Evolutionary conservation across 805 yeast genomes (phyloP).

Genomic region (Candida railenensis): DNA sequence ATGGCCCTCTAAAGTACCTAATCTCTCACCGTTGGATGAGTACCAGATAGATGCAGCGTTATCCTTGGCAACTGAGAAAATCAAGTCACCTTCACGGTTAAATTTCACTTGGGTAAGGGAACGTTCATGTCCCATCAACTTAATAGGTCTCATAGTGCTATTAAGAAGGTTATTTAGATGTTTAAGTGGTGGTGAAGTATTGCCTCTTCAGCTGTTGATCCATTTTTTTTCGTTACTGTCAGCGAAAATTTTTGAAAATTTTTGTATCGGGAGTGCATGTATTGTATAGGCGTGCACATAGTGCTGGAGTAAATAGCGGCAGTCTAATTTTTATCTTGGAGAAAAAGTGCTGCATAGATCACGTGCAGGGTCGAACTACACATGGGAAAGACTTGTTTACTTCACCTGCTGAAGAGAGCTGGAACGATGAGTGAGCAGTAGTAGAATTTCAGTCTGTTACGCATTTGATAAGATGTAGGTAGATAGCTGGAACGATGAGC

Average conservation of each 20-base stretch:
- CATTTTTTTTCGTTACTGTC: not conserved
- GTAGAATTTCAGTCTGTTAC: too few species aligned
- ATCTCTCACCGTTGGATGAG: slow-evolving; percentile 91
- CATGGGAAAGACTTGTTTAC: too few species aligned
- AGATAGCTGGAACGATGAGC: too few species aligned
- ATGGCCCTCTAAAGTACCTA: slow-evolving; percentile 85
- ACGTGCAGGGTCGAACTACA: too few species aligned
- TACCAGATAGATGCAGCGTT: slow-evolving; percentile 88
- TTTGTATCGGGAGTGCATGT: not conserved
- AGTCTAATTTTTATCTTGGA: too few species aligned
- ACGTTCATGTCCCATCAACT: slow-evolving; percentile 95
- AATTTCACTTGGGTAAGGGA: slow-evolving; percentile 94
- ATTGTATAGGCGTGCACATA: slow-evolving; percentile 3
- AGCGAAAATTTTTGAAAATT: slow-evolving; percentile 1
- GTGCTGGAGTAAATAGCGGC: too few species aligned
- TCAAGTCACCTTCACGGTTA: slow-evolving; percentile 92
- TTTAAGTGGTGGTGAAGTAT: not conserved
- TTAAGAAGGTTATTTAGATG: not conserved
- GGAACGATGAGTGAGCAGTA: too few species aligned
- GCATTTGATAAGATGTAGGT: too few species aligned
- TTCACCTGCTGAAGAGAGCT: too few species aligned
- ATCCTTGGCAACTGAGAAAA: slow-evolving; percentile 92
- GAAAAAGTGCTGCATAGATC: too few species aligned
- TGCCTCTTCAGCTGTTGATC: not conserved
- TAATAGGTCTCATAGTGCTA: slow-evolving; percentile 44